These are phyloP conservation scores for Monosporascus sp. DNA, from an alignment of 2,329 filamentous ascomycete species.

Conservation along the genomic window DNA sequence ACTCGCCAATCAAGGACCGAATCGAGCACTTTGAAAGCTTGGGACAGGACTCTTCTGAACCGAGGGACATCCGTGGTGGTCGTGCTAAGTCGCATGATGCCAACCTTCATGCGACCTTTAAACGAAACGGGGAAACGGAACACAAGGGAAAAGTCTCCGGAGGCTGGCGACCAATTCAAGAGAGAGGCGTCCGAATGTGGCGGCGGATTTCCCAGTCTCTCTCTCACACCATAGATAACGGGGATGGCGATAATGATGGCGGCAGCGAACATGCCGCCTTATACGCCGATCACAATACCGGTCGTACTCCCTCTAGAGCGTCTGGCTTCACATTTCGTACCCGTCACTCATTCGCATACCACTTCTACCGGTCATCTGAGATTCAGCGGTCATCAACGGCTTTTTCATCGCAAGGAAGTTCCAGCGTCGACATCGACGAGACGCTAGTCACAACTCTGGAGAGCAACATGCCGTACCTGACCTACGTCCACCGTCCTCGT, in stretches of 20 bases:
- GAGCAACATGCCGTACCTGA: neutral
- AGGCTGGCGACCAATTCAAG: constrained; percentile 18
- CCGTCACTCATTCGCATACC: constrained; percentile 17
- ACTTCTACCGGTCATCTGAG: constrained; percentile 12
- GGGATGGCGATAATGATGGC: constrained; percentile 8
- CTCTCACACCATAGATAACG: constrained; percentile 14
- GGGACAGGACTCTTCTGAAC: constrained; percentile 8
- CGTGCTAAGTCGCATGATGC: constrained; percentile 7
- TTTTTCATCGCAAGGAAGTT: constrained; percentile 6
- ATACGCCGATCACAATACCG: constrained; percentile 1
- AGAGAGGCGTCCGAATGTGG: constrained; percentile 21
- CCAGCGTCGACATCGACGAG: constrained; percentile 10
- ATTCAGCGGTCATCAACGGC: constrained; percentile 5
- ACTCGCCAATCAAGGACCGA: constrained; percentile 23
- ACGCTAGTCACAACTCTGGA: constrained; percentile 3
- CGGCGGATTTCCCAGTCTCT: constrained; percentile 25
- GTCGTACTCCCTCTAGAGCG: neutral
- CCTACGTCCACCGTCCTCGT: neutral
- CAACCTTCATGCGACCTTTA: neutral
- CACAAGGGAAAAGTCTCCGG: constrained; percentile 3
- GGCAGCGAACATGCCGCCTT: constrained; percentile 4
- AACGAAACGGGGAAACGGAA: constrained; percentile 2
- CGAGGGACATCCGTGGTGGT: neutral
- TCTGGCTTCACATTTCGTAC: neutral
- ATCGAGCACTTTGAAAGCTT: constrained; percentile 26